Percentiles rank a stretch among this genome's conserved stretches.
Evolutionary conservation across 345 rosid species (phyloP).

Genomic region (Syzygium jambos): DNA sequence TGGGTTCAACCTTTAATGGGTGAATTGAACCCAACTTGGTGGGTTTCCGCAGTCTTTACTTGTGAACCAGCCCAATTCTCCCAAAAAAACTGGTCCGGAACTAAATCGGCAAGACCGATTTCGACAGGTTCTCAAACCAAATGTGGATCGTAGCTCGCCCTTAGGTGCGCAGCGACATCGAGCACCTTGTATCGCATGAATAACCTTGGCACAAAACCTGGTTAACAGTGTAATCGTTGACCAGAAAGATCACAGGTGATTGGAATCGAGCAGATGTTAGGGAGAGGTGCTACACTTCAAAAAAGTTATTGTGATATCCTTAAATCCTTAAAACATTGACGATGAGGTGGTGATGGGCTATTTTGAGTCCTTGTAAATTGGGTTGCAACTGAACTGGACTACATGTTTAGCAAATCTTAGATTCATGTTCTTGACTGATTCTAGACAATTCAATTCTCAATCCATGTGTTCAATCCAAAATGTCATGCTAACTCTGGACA

Average conservation of each 20-base stretch:
- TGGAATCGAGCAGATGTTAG: not conserved
- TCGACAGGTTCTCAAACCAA: too few species aligned
- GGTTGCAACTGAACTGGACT: not conserved
- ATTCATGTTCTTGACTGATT: not conserved
- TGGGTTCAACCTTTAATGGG: not conserved
- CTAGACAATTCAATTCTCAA: not conserved
- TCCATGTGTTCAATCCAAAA: not conserved
- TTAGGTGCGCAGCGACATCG: too few species aligned
- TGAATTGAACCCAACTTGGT: not conserved
- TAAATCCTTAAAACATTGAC: not conserved
- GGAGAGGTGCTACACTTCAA: not conserved
- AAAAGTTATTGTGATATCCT: not conserved
- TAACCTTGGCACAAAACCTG: not conserved
- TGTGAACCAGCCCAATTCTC: not conserved
- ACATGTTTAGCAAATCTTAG: not conserved
- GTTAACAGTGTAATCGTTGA: not conserved
- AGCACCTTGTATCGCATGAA: not conserved
- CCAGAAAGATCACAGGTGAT: not conserved
- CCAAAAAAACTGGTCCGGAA: too few species aligned
- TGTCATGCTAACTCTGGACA: not conserved
- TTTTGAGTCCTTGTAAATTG: not conserved
- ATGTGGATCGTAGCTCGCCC: not conserved
- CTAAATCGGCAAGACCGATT: not conserved
- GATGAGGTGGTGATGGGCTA: not conserved
- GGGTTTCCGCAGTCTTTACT: not conserved